Evolutionary conservation across 2,329 filamentous ascomycete species (phyloP), one percentile per base, ranked within the genome.

Genomic region (Arthrocladium fulminans): DNA sequence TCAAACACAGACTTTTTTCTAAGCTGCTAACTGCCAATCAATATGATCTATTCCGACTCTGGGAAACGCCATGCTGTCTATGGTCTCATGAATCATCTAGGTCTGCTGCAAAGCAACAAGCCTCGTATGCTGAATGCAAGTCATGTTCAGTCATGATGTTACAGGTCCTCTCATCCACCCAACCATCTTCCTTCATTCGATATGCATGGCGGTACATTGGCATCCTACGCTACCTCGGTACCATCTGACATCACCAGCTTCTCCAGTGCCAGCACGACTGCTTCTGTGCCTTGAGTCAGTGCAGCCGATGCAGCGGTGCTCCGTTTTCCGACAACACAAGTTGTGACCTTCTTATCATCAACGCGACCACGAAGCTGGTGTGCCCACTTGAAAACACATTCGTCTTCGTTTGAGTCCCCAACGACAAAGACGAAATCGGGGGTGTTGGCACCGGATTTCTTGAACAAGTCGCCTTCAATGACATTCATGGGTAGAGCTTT

Each of bases 321-420:
- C 54, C 88, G 79, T 61, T 77, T 86, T 44, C 89, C 88, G 29
- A 97, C 72, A 55, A 86, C 94, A 19, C 95, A 88, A 2, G 89
- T 95, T 53, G 84, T 81, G 3, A 92, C 86, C 48, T 87, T 75
- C 43, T 80, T 68, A 37, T 88, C 74, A 2, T 69, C 68, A 15
- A 76, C 74, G 7, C 75, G 68, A 2, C 76, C 73, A 19, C 74
- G 74, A 9, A 95, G 70, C 42, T 79, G 74, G 67, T 96, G 95
- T 15, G 90, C 92, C 90, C 92, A 97, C 53, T 83, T 83, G 70
- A 95, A 97, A 17, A 95, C 84, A 58, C 87, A 84, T 63, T 97
- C 90, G 56, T 97, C 92, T 58, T 96, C 90, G 25, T 90, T 82
- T 35, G 89, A 88, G 61, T 96, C 89, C 30, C 90, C 90, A 27